phyloP scores from a whole-genome alignment of 345 rosid species.

The Eucalyptus cloeziana region DNA sequence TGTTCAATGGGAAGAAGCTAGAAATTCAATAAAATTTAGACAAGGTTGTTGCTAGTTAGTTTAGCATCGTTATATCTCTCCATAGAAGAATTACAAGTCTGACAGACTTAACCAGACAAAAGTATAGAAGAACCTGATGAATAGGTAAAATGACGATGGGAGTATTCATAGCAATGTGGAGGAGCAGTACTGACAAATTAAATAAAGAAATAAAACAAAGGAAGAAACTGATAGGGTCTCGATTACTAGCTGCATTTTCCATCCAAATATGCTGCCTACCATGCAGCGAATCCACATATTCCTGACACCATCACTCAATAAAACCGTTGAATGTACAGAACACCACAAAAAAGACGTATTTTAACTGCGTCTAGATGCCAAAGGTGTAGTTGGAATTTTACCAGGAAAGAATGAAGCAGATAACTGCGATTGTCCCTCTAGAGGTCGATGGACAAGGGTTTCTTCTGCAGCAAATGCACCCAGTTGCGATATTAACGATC shows the following conservation, averaged over 20 bases:
- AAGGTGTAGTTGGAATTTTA: conserved; percentile 1
- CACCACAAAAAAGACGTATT: neutral
- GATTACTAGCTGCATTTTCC: neutral
- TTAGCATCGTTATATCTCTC: neutral
- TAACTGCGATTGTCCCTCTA: conserved; percentile 46
- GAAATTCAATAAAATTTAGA: neutral
- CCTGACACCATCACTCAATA: neutral
- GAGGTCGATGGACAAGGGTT: conserved; percentile 32
- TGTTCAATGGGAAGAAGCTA: neutral
- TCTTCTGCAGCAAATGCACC: conserved; percentile 78
- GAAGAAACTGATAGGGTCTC: neutral
- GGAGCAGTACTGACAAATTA: neutral
- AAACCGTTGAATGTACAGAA: neutral
- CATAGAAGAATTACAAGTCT: neutral
- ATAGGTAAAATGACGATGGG: neutral
- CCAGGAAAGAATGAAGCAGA: conserved; percentile 77
- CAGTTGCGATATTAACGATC: conserved; percentile 34
- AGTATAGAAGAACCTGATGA: neutral
- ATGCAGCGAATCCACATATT: neutral
- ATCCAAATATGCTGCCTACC: neutral
- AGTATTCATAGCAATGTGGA: neutral
- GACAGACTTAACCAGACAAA: neutral
- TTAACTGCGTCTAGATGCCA: neutral
- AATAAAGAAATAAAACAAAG: neutral
- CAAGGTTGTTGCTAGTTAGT: neutral